A percentile compares a stretch with the other conserved stretches of the same genome.
Evolutionary conservation across 106 monocot species (phyloP).

Genomic region (Gastrodia elata): DNA sequence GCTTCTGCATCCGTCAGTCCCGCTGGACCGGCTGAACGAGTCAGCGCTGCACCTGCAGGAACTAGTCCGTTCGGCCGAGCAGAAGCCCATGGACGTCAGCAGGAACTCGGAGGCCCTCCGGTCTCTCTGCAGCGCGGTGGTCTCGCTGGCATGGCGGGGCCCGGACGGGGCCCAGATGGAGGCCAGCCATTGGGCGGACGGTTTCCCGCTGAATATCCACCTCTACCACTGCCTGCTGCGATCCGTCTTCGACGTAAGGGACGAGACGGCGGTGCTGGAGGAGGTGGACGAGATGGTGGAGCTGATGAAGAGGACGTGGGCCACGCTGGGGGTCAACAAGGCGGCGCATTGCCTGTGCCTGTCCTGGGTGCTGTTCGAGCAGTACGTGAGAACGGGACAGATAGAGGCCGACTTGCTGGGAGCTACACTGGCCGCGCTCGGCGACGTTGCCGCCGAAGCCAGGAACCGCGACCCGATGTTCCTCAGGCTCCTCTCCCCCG

Average conservation of each 20-base stretch:
- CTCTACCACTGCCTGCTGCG: slow-evolving; percentile 31
- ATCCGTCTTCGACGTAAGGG: slow-evolving; percentile 27
- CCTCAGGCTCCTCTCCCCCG: slow-evolving; percentile 14
- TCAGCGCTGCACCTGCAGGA: slow-evolving; percentile 13
- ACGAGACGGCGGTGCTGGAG: slow-evolving; percentile 31
- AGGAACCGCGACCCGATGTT: slow-evolving; percentile 31
- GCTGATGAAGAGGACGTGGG: slow-evolving; percentile 46
- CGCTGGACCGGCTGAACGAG: slow-evolving; percentile 17
- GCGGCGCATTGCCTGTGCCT: slow-evolving; percentile 46
- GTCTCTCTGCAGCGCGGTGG: slow-evolving; percentile 14
- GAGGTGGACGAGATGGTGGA: slow-evolving; percentile 46
- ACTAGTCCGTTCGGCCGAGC: slow-evolving; percentile 15
- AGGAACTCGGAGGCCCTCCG: slow-evolving; percentile 31
- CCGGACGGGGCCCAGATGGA: background rate
- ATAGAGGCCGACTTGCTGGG: slow-evolving; percentile 32
- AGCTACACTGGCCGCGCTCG: slow-evolving; percentile 23
- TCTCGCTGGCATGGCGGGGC: slow-evolving; percentile 23
- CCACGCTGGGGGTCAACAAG: slow-evolving; percentile 27
- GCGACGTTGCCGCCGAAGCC: slow-evolving; percentile 31
- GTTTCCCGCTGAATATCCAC: slow-evolving; percentile 36
- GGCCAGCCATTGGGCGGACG: slow-evolving; percentile 43
- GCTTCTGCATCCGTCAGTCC: slow-evolving; percentile 18
- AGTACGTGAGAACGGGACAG: slow-evolving; percentile 34
- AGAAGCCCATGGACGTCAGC: slow-evolving; percentile 27
- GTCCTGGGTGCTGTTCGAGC: slow-evolving; percentile 45